phyloP scores from a whole-genome alignment of 805 yeast species.

The Yarrowia sp. region DNA sequence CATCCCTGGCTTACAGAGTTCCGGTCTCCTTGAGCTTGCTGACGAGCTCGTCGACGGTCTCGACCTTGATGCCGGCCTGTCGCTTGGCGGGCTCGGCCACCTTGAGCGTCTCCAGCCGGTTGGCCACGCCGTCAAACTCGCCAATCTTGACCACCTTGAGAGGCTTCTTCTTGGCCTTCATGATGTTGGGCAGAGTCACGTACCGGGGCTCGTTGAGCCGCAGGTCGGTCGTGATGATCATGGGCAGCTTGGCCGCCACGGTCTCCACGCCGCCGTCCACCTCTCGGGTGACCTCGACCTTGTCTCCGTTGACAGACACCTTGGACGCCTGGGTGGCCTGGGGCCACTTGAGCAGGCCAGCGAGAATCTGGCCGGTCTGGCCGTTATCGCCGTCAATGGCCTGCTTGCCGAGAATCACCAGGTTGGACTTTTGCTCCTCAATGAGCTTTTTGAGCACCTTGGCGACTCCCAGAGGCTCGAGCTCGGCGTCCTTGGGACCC shows the following conservation, averaged over 20 bases:
- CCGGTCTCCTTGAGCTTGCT: constrained; percentile 72
- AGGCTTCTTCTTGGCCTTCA: constrained; percentile 98
- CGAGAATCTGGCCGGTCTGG: constrained; percentile 96
- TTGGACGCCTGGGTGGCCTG: constrained; percentile 94
- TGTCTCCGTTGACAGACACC: constrained; percentile 56
- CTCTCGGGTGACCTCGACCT: constrained; percentile 77
- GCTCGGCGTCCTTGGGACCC: constrained; percentile 52
- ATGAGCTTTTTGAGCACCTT: constrained; percentile 74
- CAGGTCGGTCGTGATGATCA: constrained; percentile 87
- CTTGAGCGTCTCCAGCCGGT: constrained; percentile 63
- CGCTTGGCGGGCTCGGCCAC: constrained; percentile 85
- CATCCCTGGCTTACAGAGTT: constrained; percentile 56
- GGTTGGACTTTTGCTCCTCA: constrained; percentile 64
- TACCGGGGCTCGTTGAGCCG: constrained; percentile 94
- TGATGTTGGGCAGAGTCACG: constrained; percentile 91
- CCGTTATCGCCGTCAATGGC: constrained; percentile 94
- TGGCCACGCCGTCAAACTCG: constrained; percentile 67
- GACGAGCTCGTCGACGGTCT: constrained; percentile 76
- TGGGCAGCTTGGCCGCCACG: constrained; percentile 70
- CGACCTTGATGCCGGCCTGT: constrained; percentile 76
- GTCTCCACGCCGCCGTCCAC: constrained; percentile 94
- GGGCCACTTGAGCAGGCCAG: constrained; percentile 91
- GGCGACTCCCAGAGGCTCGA: constrained; percentile 89
- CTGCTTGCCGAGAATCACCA: constrained; percentile 91
- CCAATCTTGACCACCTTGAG: constrained; percentile 58